Evolutionary conservation across 2,329 filamentous ascomycete genomes (phyloP).

Genomic region (Fusarium torulosum): DNA sequence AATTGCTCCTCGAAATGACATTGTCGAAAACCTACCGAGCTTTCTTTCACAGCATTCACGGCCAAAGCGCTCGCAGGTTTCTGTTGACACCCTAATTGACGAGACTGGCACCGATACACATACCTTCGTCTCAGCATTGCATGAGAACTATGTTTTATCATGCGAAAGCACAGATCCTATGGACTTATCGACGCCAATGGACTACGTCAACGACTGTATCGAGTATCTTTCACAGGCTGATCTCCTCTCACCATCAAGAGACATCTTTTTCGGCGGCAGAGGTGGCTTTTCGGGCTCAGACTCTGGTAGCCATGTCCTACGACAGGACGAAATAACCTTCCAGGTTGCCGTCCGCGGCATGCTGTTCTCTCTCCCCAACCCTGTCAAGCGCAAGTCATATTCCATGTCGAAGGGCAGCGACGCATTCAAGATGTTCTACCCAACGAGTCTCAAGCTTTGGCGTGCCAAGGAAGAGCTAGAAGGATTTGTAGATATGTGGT

Average conservation of each 20-base stretch:
- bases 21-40: slow-evolving; percentile 68
- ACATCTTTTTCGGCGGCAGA: slow-evolving; percentile 73
- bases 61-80: slow-evolving; percentile 73
- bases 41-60: slow-evolving; percentile 69
- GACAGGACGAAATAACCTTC: slow-evolving; percentile 95
- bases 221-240: slow-evolving; percentile 90
- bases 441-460: slow-evolving; percentile 86
- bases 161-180: slow-evolving; percentile 70
- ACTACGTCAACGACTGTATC: slow-evolving; percentile 86
- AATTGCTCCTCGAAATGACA: slow-evolving; percentile 55
- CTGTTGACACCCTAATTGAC: slow-evolving; percentile 83
- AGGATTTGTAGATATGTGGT: slow-evolving; percentile 77
- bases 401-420: slow-evolving; percentile 64
- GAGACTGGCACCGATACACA: slow-evolving; percentile 93
- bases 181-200: slow-evolving; percentile 73
- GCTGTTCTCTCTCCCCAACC: slow-evolving; percentile 84
- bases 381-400: slow-evolving; percentile 78
- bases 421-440: slow-evolving; percentile 92
- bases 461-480: slow-evolving; percentile 84
- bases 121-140: slow-evolving; percentile 89
- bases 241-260: slow-evolving; percentile 80
- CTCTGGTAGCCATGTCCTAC: slow-evolving; percentile 77
- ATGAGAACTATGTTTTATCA: slow-evolving; percentile 93
- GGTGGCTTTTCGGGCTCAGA: slow-evolving; percentile 67
- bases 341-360: slow-evolving; percentile 90